Evolutionary conservation across 2,329 filamentous ascomycete genomes (phyloP).

Genomic region (Fusarium chuoi): DNA sequence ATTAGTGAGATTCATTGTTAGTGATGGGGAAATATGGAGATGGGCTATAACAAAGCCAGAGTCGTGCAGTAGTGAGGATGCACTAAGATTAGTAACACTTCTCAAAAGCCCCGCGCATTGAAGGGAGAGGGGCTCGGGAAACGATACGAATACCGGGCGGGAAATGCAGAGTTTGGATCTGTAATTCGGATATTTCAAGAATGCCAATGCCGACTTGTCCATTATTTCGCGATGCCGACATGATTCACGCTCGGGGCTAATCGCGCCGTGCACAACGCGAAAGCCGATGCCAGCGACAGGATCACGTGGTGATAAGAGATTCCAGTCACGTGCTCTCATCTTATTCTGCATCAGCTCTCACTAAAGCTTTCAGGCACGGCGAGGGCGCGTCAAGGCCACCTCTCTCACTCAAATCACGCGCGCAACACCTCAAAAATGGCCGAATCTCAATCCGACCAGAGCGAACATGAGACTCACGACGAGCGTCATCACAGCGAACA

Average conservation of each 20-base stretch:
- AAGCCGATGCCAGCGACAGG: fast-evolving
- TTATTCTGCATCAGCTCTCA: background rate
- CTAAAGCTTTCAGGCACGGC: slow-evolving; percentile 5
- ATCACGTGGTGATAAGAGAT: background rate
- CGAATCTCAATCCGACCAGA: slow-evolving; percentile 20
- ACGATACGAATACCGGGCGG: slow-evolving; percentile 5
- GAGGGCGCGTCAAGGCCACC: slow-evolving; percentile 13
- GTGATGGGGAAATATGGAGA: background rate
- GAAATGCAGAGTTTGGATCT: background rate
- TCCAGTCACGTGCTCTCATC: background rate
- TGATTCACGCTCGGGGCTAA: background rate
- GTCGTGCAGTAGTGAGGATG: background rate
- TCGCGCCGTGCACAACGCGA: too few relatives aligned
- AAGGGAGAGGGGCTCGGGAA: slow-evolving; percentile 7
- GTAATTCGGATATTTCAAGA: background rate
- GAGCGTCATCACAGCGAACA: background rate
- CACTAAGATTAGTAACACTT: slow-evolving; percentile 1
- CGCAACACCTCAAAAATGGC: slow-evolving; percentile 16
- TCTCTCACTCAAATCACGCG: background rate
- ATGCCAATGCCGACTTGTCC: background rate
- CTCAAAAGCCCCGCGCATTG: background rate
- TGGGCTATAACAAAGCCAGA: slow-evolving; percentile 15
- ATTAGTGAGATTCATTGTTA: slow-evolving; percentile 6
- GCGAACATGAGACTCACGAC: background rate
- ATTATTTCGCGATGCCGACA: background rate